Conservation (phyloP, 257 asterid genomes). For the Solanum tacnaense region DNA sequence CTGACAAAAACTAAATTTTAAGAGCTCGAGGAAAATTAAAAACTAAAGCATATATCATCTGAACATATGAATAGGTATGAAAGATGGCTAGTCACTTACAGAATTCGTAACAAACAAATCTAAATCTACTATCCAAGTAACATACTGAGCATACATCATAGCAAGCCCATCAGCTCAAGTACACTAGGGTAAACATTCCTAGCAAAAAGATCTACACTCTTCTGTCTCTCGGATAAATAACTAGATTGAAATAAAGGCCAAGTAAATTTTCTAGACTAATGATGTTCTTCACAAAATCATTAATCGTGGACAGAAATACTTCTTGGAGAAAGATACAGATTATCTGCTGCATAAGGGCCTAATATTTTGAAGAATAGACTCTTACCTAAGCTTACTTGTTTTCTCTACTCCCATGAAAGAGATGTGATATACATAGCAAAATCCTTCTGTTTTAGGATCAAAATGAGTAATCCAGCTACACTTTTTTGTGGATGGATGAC, state of each 20-base stretch:
- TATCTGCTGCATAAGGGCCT: background rate
- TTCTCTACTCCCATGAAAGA: background rate
- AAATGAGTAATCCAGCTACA: background rate
- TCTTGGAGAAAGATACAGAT: background rate
- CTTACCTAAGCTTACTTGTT: background rate
- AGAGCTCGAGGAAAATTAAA: background rate
- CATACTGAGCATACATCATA: background rate
- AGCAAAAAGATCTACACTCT: background rate
- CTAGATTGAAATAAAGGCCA: background rate
- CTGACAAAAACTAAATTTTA: background rate
- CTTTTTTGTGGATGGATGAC: background rate
- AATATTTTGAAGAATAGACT: background rate
- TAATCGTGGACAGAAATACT: background rate
- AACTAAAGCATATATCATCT: background rate
- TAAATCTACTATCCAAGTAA: background rate
- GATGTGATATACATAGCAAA: background rate
- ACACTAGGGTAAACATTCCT: background rate
- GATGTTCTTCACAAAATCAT: background rate
- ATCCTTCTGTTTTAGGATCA: background rate
- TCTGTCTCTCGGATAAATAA: background rate
- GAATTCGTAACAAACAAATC: background rate
- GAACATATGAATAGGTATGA: background rate
- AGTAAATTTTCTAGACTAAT: background rate
- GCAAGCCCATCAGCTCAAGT: background rate
- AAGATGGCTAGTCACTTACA: background rate